phyloP scores from a whole-genome alignment of 306 rosid species.

The Quillaja saponaria region DNA sequence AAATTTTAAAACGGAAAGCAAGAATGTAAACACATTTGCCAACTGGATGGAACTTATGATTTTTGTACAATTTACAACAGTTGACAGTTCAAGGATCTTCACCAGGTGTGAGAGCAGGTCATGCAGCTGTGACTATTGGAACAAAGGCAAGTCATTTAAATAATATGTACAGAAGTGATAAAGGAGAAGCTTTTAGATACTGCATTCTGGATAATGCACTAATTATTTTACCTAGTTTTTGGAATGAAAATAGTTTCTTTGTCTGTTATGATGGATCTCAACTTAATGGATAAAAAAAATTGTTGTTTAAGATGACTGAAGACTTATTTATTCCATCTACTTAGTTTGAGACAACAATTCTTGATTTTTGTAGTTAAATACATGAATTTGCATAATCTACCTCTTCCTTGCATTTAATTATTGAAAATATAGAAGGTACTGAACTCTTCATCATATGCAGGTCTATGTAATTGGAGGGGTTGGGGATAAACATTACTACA shows the following conservation, averaged over 20 bases:
- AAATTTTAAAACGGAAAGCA: background rate
- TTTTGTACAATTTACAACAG: conserved; percentile 45
- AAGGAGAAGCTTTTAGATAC: background rate
- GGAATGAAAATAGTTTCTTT: conserved; percentile 3
- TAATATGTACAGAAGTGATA: background rate
- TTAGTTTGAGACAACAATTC: too few species aligned
- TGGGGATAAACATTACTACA: conserved; percentile 82
- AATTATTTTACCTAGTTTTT: conserved; percentile 7
- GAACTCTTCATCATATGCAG: conserved; percentile 44
- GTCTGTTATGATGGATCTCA: too few species aligned
- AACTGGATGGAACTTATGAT: conserved; percentile 12
- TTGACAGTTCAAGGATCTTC: conserved; percentile 80
- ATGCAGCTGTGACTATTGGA: conserved; percentile 77
- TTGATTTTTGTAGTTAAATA: too few species aligned
- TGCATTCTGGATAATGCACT: background rate
- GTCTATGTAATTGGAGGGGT: conserved; percentile 87
- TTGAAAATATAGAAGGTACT: background rate
- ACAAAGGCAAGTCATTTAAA: conserved; percentile 59
- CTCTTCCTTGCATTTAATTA: background rate
- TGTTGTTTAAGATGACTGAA: too few species aligned
- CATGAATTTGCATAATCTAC: too few species aligned
- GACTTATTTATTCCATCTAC: too few species aligned
- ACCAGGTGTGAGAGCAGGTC: conserved; percentile 93
- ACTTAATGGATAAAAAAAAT: too few species aligned
- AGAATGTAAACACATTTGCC: conserved; percentile 2